Base-by-base conservation (phyloP, 2,329 filamentous ascomycete genomes). In the Sphaerulina musiva region DNA sequence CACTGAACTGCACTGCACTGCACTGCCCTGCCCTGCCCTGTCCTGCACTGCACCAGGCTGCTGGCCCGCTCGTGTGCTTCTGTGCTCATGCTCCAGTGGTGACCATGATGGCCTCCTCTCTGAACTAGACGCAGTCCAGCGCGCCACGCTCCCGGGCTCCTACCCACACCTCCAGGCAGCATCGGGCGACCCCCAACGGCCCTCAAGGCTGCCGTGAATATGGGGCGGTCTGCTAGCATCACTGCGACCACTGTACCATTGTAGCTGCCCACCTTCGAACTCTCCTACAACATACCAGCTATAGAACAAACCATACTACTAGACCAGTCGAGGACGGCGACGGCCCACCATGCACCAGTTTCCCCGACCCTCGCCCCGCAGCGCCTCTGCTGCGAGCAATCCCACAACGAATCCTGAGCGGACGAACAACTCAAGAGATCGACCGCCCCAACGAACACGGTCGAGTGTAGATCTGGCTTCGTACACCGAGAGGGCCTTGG, bases 321-420 rank as follows among this genome's bases (percentile, higher is more conserved):
- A 17, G 41, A 44, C 6, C 17, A 26, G 31, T 44, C 40, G 31
- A 45, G 39, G 12, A 44, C 23, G 7, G 20, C 42, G 12, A 29
- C 48, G 48, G 48, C 42, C 42, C n/a, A 54, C 68, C 64, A 96
- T 96, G 91, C 90, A 96, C 81, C 91, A 95, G 74, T 88, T 91
- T 74, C 85, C 87, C 64, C 84, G 91, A 65, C 81, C 84, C 59
- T 81, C 86, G 62, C 85, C 87, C 61, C 80, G 84, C 70, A 80
- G 83, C 66, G 80, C 85, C 58, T 89, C 88, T 58, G 84, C 89
- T 58, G 84, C 85, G 64, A 82, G 80, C 65, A 85, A 85, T 46
- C 80, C 85, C 49, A 81, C 85, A 69, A 84, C 86, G 56, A 89
- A 87, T 66, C 82, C 86, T 64, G 77, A 81, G 59, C 81, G 87